Evolutionary conservation across 108 stramenopile genomes (phyloP), one percentile per base, ranked within the genome.

Genomic region (Discostella pseudostelligera): DNA sequence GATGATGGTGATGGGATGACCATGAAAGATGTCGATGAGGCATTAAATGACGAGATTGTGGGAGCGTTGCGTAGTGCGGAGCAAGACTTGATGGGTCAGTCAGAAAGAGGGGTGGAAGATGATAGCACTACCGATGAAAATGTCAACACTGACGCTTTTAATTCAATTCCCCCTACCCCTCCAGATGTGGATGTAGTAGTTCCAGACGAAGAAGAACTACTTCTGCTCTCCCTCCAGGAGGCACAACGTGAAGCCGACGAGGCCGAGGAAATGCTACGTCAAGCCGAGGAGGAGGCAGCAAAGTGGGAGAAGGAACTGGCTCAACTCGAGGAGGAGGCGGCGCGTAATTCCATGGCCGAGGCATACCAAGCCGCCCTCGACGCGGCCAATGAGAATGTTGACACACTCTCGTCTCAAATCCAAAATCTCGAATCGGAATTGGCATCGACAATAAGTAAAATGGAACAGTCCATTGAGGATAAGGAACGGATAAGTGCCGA

Each of bases 401-500:
- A 63, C 43, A 19, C 64, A 17, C 50, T 77, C 13, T 48, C 58
- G 6, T 21, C 44, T 20, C 67, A 77, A 37, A 65, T 77, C 63
- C 62, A 64, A 10, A 49, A 44, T 9, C 54, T 77, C 22, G 68
- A 77, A 28, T 10, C 1, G 24, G 76, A 77, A 59, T 58, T 77
- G 44, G 21, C 58, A 3, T 19, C 28, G 13, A 58, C 56, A 0
- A 22, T 59, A 5, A n/a, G 56, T 3, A 67, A 45, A 22, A 58
- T 77, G 57, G 56, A 69, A 8, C 9, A n/a, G 1, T 53, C 50
- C 28, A 26, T 17, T 0, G 76, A 77, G 60, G 76, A 77, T 42
- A 65, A 60, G 28, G 76, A 77, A 21, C 54, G 76, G 20, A 55
- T 69, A 39, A 63, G 67, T 51, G 76, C 76, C 35, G 76, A 77